Conservation (phyloP, 345 rosid genomes). For the Punica granatum region DNA sequence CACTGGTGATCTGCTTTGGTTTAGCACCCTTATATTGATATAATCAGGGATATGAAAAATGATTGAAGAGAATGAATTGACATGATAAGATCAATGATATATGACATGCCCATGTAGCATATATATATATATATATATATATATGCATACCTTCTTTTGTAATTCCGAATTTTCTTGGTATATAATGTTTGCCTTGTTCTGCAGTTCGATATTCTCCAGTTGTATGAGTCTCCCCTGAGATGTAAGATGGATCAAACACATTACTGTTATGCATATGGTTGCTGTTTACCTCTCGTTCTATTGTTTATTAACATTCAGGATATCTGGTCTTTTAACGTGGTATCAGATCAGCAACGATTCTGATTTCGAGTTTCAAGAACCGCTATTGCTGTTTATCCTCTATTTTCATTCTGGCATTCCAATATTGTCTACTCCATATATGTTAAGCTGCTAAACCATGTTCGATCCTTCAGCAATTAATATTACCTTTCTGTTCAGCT, state of each 20-base stretch:
- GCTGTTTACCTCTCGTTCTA: too few species aligned
- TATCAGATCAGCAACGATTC: not conserved
- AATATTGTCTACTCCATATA: too few species aligned
- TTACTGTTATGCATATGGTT: too few species aligned
- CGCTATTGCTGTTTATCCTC: too few species aligned
- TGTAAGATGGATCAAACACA: not conserved
- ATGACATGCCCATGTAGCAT: too few species aligned
- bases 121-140: too few species aligned
- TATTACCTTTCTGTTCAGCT: conserved; percentile 9
- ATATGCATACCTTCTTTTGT: conserved; percentile 6
- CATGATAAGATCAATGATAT: not conserved
- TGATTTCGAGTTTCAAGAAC: too few species aligned
- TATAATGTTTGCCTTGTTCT: conserved; percentile 7
- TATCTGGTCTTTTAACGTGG: too few species aligned
- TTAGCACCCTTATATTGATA: not conserved
- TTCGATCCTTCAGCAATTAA: too few species aligned
- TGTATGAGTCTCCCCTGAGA: conserved; percentile 6
- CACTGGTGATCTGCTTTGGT: not conserved
- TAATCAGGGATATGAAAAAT: not conserved
- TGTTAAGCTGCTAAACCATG: too few species aligned
- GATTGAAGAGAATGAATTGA: not conserved
- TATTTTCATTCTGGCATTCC: too few species aligned
- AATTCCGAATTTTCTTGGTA: conserved; percentile 8
- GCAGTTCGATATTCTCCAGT: conserved; percentile 6
- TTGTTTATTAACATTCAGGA: too few species aligned